Evolutionary conservation across 768 basidiomycete species (phyloP), one percentile per base, ranked within the genome.

Genomic region (Asterophora parasitica): DNA sequence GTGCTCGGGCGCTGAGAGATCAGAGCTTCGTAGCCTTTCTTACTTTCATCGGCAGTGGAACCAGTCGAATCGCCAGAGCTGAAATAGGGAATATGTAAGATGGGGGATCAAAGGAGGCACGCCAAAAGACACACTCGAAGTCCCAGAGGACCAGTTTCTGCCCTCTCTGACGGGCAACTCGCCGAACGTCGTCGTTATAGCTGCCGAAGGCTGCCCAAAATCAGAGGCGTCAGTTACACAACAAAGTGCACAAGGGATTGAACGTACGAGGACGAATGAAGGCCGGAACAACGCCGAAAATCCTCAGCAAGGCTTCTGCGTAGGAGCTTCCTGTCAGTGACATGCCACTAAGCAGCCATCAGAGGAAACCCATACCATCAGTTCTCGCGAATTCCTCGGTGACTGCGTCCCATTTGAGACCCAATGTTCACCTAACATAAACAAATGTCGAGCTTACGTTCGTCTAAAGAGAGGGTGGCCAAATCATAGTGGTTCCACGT

Each of bases 251-350:
- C 13, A 10, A 7, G n/a, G 8, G 15, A 30, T n/a, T n/a, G n/a
- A n/a, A 61, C 56, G 6, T 54, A 71, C 71, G 75, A 34, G 75
- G 75, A 28, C 75, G 69, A 71, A 72, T 72, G 49, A 76, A 72
- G 16, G 73, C 74, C 7, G 75, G 76, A 1, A 55, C 53, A 45
- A 69, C 69, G 27, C 75, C 74, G n/a, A 66, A 49, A 36, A 76
- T 75, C 50, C 65, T 69, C 31, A 64, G 56, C 5, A 74, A 53
- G 20, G 73, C 74, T 62, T 65, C 72, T 73, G 46, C 6, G 15
- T 15, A 46, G 31, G 27, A 32, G 20, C 15, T 13, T 3, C 20
- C 34, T 28, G 46, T 31, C 8, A 49, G 46, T 1, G 36, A 19
- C 11, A 30, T 26, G n/a, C n/a, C n/a, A n/a, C n/a, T n/a, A n/a